A percentile compares a stretch with the other conserved stretches of the same genome.
Conservation (phyloP, 257 asterid species). For the Verbascum thapsus region DNA sequence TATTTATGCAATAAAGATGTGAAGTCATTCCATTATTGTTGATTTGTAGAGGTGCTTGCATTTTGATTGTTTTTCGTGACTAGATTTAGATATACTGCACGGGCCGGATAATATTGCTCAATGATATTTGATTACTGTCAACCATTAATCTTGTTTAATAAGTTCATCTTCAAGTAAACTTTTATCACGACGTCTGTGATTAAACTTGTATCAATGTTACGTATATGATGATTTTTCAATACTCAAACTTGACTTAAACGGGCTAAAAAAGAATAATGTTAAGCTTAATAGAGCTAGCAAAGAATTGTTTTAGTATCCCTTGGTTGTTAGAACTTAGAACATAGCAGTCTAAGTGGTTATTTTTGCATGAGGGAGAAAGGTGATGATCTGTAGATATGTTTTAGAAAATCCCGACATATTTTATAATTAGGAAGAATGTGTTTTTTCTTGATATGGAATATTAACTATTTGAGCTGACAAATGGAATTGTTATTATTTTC, state of each 20-base stretch:
- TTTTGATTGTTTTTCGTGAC: background rate
- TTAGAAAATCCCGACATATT: background rate
- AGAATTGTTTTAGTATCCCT: background rate
- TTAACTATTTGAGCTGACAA: slow-evolving; percentile 5
- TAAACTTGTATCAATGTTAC: background rate
- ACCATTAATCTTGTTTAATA: background rate
- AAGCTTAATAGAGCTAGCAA: background rate
- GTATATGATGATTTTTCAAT: background rate
- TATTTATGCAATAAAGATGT: too few species aligned
- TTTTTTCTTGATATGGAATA: slow-evolving; percentile 2
- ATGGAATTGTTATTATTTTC: slow-evolving; percentile 5
- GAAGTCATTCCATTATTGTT: too few species aligned
- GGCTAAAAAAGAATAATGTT: too few species aligned
- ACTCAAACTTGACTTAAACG: background rate
- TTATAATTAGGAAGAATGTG: background rate
- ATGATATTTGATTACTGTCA: background rate
- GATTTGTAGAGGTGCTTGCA: background rate
- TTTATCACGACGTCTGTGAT: background rate
- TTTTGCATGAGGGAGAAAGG: background rate
- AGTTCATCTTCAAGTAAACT: background rate
- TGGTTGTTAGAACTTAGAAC: slow-evolving; percentile 8
- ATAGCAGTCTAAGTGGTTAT: background rate
- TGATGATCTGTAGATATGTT: background rate
- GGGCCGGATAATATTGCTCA: background rate
- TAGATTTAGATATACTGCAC: too few species aligned